Conservation (phyloP, 2,329 filamentous ascomycete species). For the Lomentospora prolificans region DNA sequence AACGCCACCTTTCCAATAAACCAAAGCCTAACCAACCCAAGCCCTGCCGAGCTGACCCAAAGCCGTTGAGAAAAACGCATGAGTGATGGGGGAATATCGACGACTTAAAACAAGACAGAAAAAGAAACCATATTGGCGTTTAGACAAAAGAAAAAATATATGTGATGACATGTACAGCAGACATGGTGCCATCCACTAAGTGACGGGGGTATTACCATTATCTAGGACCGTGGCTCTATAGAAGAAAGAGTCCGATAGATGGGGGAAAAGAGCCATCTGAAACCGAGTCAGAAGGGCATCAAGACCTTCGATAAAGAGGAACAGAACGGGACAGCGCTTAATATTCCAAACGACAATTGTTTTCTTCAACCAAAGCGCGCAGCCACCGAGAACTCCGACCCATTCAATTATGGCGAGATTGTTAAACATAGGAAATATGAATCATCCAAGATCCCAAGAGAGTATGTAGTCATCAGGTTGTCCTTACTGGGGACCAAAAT, state of each 20-base stretch:
- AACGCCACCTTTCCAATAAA: neutral
- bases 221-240: constrained; percentile 1
- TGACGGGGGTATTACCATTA: constrained; percentile 8
- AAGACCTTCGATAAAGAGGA: too few relatives aligned
- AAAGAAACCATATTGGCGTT: neutral
- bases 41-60: neutral
- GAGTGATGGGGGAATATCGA: neutral
- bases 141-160: constrained; percentile 1
- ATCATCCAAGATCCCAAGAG: neutral
- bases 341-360: too few relatives aligned
- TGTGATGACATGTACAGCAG: constrained; percentile 1
- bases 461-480: neutral
- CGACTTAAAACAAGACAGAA: neutral
- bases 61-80: neutral
- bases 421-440: constrained; percentile 2
- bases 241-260: constrained; percentile 7
- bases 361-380: too few relatives aligned
- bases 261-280: constrained; percentile 3
- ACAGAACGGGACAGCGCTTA: too few relatives aligned
- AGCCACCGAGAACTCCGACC: too few relatives aligned
- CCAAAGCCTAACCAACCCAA: neutral
- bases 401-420: too few relatives aligned
- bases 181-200: constrained; percentile 1
- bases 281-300: too few relatives aligned
- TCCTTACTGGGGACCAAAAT: constrained; percentile 11